Percentiles rank a stretch among this genome's conserved stretches.
These are phyloP conservation scores for Centaurea solstitialis DNA, from an alignment of 129 eudicot genomes.

Conservation along the genomic window DNA sequence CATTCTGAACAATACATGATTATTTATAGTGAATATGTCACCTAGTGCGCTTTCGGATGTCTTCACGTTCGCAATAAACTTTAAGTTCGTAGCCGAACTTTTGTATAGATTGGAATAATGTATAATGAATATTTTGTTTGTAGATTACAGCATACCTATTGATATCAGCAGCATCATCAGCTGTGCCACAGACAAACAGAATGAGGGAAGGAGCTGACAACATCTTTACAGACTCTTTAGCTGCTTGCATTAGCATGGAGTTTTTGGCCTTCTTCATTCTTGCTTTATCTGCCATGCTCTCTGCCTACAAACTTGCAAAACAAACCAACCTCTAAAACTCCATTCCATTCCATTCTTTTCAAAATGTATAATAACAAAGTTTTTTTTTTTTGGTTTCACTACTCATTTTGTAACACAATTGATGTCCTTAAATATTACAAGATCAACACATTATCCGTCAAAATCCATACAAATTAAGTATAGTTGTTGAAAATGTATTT, in stretches of 20 bases:
- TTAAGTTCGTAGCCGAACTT: too few relatives aligned
- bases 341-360: background rate
- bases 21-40: too few relatives aligned
- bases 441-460: too few relatives aligned
- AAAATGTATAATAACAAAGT: too few relatives aligned
- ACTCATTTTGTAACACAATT: too few relatives aligned
- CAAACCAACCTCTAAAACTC: slow-evolving; percentile 48
- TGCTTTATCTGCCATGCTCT: slow-evolving; percentile 63
- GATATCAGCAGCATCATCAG: slow-evolving; percentile 83
- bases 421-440: too few relatives aligned
- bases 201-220: slow-evolving; percentile 75
- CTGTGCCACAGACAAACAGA: slow-evolving; percentile 70
- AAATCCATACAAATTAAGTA: too few relatives aligned
- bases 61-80: too few relatives aligned
- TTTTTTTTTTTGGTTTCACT: too few relatives aligned
- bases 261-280: slow-evolving; percentile 74
- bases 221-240: slow-evolving; percentile 79
- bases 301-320: slow-evolving; percentile 74
- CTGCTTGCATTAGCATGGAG: slow-evolving; percentile 84
- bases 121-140: slow-evolving; percentile 7
- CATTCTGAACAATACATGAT: too few relatives aligned
- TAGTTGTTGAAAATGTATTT: too few relatives aligned
- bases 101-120: background rate
- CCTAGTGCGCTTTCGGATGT: too few relatives aligned
- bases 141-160: slow-evolving; percentile 74